Evolutionary conservation across 345 rosid genomes (phyloP), one percentile per base, ranked within the genome.

Genomic region (Eucalyptus curtisii): DNA sequence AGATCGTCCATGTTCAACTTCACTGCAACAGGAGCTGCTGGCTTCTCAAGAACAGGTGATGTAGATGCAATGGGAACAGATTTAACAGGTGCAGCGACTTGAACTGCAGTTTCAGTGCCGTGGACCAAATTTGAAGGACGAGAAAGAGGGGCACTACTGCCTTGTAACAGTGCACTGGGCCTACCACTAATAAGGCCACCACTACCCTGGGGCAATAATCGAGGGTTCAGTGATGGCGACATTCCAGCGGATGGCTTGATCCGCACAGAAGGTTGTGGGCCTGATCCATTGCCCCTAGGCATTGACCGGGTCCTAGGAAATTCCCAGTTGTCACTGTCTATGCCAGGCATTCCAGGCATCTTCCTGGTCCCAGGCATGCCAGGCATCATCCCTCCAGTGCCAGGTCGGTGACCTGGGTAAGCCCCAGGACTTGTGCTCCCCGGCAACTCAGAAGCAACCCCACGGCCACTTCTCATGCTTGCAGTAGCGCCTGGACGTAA

Each of bases 351-450:
- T 53, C 98, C 98, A 44, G 97, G 98, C 98, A 96, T 96, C 92
- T 94, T 96, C 91, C 98, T 95, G 7, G 93, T 89, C 86, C 98
- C 98, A 25, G 99, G 99, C 99, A 96, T 96, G 89, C 99, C 99
- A 85, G 99, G 99, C 99, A 97, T 97, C 98, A 97, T 91, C 49
- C 99, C 99, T 16, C 99, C 99, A 3, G 95, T 50, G 76, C 98
- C 99, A 89, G 98, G 99, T 50, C 97, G 93, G 50, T 91, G 90
- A 52, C 93, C 93, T 40, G 96, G 97, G 90, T 93, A 93, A 91
- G 92, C 93, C 12, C 91, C 95, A 48, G 97, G 91, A 42, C 95
- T 20, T 4, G 47, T 76, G 47, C 30, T 93, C 89, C 92, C 92
- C 86, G 95, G 90, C 87, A 89, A 17, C 25, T 71, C 84, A 76